Evolutionary conservation across 768 basidiomycete species (phyloP).

Genomic region (Rhodotorula kratochvilovae): DNA sequence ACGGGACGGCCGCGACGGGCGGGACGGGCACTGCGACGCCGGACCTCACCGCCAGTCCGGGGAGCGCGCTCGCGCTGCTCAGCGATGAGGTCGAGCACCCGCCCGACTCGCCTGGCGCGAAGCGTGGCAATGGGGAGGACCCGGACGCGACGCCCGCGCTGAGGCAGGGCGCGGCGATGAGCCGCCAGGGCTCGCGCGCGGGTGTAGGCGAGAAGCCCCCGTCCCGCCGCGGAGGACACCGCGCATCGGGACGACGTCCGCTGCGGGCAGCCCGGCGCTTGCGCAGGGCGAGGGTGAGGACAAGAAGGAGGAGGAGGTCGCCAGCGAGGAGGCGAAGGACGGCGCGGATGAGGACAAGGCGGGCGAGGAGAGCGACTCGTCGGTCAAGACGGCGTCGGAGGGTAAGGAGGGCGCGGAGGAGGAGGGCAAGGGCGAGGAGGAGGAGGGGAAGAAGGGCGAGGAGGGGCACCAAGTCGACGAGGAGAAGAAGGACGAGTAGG

Average conservation of each 20-base stretch:
- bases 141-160: neutral
- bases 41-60: slow-evolving; percentile 3
- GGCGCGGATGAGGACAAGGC: neutral
- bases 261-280: slow-evolving; percentile 3
- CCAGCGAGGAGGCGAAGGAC: neutral
- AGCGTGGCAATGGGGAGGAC: neutral
- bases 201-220: slow-evolving; percentile 10
- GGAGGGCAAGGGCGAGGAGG: neutral
- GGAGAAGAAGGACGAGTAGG: neutral
- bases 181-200: neutral
- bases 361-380: neutral
- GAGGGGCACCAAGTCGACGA: neutral
- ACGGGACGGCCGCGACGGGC: neutral
- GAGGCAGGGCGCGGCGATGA: neutral
- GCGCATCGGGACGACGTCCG: slow-evolving; percentile 5
- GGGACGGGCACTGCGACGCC: slow-evolving; percentile 1
- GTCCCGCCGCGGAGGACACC: slow-evolving; percentile 25
- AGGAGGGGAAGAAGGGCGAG: neutral
- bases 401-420: neutral
- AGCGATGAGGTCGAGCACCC: slow-evolving; percentile 8
- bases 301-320: neutral
- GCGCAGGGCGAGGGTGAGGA: neutral
- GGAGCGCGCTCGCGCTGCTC: neutral
- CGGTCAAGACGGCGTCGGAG: neutral
- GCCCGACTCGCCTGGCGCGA: neutral